Evolutionary conservation across 1,284 basidiomycete genomes (phyloP), one percentile per base, ranked within the genome.

Genomic region (Caloboletus firmus): DNA sequence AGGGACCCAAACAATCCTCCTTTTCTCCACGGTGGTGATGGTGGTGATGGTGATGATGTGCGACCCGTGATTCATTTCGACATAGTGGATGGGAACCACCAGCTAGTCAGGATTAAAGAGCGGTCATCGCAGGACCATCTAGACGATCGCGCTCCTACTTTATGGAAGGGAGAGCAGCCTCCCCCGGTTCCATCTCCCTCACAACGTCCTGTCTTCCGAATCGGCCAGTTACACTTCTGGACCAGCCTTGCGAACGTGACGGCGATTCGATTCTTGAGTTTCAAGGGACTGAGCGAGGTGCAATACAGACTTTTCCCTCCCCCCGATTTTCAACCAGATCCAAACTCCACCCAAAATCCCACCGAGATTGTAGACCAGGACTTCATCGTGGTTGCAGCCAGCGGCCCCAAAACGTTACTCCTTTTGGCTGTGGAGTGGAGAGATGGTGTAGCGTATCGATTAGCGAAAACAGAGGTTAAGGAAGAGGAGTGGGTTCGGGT

Each of bases 361-460:
- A 52, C n/a, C 12, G 51, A 61, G 11, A 37, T 62, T 26, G 26
- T 61, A 26, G 2, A 51, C 1, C 61, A 62, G 9, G 61, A 63
- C 22, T 63, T 63, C 6, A 52, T 62, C 6, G 54, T 65, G 18
- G 7, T 63, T 22, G 61, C 54, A n/a, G 54, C 50, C 4, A 2
- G n/a, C 5, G 26, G 26, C 0, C 13, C 2, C 2, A 20, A 32
- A 4, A 32, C 0, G 20, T 41, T 62, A 34, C 20, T 58, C 1
- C 49, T 62, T 28, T 5, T 62, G 12, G 61, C 63, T 1, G 35
- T 62, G 3, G 63, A 65, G 28, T 65, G 63, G 54, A 45, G 34
- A 22, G 61, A 55, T 15, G 52, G 28, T 5, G 36, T 63, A 4
- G 58, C 63, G 3, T 63, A 62, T n/a, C 61, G 61, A 31, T 20